These are phyloP conservation scores for Lophiotrema nucula DNA, from an alignment of 495 filamentous ascomycete species.

Conservation along the genomic window DNA sequence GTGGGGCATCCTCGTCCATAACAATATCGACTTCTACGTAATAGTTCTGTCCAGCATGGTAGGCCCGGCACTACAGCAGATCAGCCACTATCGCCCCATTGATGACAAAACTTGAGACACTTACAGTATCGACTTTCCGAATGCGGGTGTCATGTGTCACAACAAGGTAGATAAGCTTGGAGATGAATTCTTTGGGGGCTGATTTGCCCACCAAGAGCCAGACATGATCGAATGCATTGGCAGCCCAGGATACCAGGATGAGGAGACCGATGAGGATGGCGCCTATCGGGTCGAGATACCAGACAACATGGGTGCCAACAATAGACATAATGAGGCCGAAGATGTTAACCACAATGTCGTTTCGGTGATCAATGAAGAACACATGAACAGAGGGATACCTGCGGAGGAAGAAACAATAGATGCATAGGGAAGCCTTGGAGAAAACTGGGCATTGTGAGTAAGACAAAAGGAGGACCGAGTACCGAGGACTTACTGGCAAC, in stretches of 20 bases:
- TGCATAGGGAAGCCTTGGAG: conserved; percentile 46
- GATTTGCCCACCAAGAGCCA: conserved; percentile 57
- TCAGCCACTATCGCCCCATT: conserved; percentile 1
- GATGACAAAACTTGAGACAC: conserved; percentile 13
- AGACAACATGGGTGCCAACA: conserved; percentile 52
- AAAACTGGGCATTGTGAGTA: conserved; percentile 43
- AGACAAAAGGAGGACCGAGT: neutral
- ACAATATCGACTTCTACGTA: conserved; percentile 61
- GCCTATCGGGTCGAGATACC: conserved; percentile 57
- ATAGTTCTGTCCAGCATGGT: conserved; percentile 56
- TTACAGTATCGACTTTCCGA: conserved; percentile 54
- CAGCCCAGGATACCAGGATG: conserved; percentile 55
- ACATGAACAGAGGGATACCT: conserved; percentile 55
- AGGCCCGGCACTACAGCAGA: conserved; percentile 44
- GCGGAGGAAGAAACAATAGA: conserved; percentile 53
- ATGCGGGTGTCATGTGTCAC: conserved; percentile 55
- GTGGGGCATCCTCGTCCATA: conserved; percentile 51
- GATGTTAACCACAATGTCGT: conserved; percentile 55
- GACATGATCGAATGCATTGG: conserved; percentile 57
- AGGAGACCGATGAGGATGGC: conserved; percentile 55
- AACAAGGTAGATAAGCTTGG: conserved; percentile 57
- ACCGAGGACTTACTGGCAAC: conserved; percentile 46
- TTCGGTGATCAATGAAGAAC: conserved; percentile 57
- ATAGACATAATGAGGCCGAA: conserved; percentile 58
- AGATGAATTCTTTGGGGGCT: conserved; percentile 54